Evolutionary conservation across 495 filamentous ascomycete species (phyloP).

Genomic region (Penicillium argentinense): DNA sequence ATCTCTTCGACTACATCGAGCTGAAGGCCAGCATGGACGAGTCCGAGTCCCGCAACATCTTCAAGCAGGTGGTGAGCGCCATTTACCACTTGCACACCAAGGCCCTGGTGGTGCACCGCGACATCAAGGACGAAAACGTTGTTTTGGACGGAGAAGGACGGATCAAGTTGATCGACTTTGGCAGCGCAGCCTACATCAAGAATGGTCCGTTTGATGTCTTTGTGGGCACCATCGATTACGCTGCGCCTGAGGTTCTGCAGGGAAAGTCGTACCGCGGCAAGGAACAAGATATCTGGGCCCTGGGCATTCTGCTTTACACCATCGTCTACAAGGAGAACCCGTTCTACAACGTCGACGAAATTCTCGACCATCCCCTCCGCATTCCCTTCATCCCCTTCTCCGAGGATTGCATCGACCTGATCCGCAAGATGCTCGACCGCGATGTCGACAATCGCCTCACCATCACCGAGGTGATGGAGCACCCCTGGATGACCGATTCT

Average conservation of each 20-base stretch:
- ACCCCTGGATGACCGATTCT: constrained; percentile 65
- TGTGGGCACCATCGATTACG: constrained; percentile 98
- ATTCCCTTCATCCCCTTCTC: constrained; percentile 86
- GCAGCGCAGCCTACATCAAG: constrained; percentile 96
- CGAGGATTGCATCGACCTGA: constrained; percentile 85
- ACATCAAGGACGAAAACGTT: constrained; percentile 99
- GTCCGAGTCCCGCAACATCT: constrained; percentile 88
- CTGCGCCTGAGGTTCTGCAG: constrained; percentile 93
- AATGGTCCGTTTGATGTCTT: constrained; percentile 99
- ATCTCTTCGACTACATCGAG: constrained; percentile 98
- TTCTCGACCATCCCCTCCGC: constrained; percentile 92
- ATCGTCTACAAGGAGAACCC: constrained; percentile 99
- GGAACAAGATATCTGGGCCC: constrained; percentile 97
- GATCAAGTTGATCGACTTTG: constrained; percentile 98
- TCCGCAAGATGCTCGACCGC: constrained; percentile 86
- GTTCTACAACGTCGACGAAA: constrained; percentile 99
- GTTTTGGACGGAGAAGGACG: constrained; percentile 92
- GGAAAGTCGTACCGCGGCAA: constrained; percentile 91
- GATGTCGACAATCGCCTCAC: constrained; percentile 78
- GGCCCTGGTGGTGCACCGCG: constrained; percentile 89
- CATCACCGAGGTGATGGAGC: constrained; percentile 81
- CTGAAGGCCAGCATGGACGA: constrained; percentile 96
- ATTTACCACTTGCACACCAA: constrained; percentile 90
- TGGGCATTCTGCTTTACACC: constrained; percentile 97
- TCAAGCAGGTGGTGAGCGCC: constrained; percentile 85